These are phyloP conservation scores for Cercospora sp. DNA, from an alignment of 2,329 filamentous ascomycete genomes.

Conservation along the genomic window DNA sequence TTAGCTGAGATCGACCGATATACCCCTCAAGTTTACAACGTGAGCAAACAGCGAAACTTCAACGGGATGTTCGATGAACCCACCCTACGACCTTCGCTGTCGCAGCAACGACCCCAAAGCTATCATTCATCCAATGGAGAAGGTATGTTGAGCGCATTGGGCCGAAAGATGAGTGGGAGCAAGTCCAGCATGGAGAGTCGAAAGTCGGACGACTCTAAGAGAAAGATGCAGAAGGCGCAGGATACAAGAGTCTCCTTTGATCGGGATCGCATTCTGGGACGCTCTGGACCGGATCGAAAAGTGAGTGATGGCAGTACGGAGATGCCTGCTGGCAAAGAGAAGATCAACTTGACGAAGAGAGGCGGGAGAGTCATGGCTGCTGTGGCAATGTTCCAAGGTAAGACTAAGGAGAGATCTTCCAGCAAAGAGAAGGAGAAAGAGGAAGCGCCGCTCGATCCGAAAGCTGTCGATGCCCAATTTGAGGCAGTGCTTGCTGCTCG, in stretches of 20 bases:
- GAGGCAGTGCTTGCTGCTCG: conserved; percentile 71
- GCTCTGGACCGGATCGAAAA: conserved; percentile 39
- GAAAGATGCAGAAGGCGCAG: conserved; percentile 23
- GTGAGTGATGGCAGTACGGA: conserved; percentile 41
- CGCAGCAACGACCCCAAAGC: conserved; percentile 35
- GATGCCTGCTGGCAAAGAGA: conserved; percentile 33
- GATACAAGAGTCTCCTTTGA: conserved; percentile 28
- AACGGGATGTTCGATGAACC: conserved; percentile 36
- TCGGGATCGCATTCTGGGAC: conserved; percentile 26
- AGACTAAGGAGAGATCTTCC: conserved; percentile 42
- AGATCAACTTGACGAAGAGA: conserved; percentile 45
- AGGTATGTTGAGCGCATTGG: conserved; percentile 31
- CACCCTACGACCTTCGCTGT: conserved; percentile 51
- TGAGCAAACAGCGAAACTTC: conserved; percentile 64
- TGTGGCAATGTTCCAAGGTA: conserved; percentile 63
- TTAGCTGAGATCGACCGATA: conserved; percentile 60
- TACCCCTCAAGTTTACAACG: conserved; percentile 61
- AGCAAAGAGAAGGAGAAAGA: conserved; percentile 34
- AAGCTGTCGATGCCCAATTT: conserved; percentile 63
- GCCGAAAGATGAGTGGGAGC: conserved; percentile 34
- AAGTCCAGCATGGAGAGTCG: conserved; percentile 31
- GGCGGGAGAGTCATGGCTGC: conserved; percentile 63
- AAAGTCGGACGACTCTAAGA: conserved; percentile 31
- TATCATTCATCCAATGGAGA: conserved; percentile 26
- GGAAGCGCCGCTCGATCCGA: conserved; percentile 53